Percentiles rank a stretch among this genome's conserved stretches.
Evolutionary conservation across 2,329 filamentous ascomycete genomes (phyloP).

Genomic region (Lasiodiplodia hormozganensis): DNA sequence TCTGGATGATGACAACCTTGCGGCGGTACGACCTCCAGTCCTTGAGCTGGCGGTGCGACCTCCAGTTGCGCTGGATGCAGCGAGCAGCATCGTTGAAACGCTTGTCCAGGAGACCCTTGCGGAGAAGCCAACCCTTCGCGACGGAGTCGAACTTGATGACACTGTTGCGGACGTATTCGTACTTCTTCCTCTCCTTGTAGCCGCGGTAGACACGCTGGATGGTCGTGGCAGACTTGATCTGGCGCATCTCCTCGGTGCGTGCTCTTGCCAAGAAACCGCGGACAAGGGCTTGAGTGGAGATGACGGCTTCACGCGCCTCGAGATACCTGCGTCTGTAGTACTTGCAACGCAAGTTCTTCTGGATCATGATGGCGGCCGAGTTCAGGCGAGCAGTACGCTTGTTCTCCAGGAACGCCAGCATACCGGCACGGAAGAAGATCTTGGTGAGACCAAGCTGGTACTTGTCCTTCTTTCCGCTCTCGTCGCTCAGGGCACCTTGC

Average conservation of each 20-base stretch:
- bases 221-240: conserved; percentile 84
- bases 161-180: conserved; percentile 78
- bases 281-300: conserved; percentile 78
- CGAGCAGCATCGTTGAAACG: conserved; percentile 89
- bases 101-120: conserved; percentile 92
- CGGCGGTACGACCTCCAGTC: conserved; percentile 87
- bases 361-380: conserved; percentile 94
- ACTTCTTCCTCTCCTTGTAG: conserved; percentile 84
- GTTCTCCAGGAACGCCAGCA: conserved; percentile 97
- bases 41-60: conserved; percentile 77
- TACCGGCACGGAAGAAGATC: conserved; percentile 98
- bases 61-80: conserved; percentile 90
- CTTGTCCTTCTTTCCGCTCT: conserved; percentile 69
- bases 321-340: conserved; percentile 94
- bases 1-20: conserved; percentile 90
- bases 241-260: conserved; percentile 79
- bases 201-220: conserved; percentile 97
- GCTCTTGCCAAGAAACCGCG: conserved; percentile 81
- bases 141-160: conserved; percentile 87
- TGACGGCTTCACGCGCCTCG: conserved; percentile 80
- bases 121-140: conserved; percentile 89
- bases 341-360: conserved; percentile 96
- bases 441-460: conserved; percentile 98
- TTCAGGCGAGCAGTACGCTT: conserved; percentile 88
- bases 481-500: conserved; percentile 77